Percentiles rank a stretch among this genome's conserved stretches.
Conservation (phyloP, 78 protist species). For the Dictyostelium firmibasis region DNA sequence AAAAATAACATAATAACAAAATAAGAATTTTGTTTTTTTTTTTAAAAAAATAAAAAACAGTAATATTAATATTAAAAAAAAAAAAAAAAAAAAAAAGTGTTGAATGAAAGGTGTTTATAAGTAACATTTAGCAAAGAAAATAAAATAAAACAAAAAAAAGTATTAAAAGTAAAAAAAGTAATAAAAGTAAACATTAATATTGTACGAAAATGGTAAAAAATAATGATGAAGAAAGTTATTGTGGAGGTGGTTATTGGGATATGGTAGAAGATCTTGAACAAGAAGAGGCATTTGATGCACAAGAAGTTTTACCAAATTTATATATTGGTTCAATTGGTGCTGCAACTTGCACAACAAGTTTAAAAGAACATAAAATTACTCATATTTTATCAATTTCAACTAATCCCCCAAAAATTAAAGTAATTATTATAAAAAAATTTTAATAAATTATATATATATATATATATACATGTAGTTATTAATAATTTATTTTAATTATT, state of each 20-base stretch:
- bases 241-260: slow-evolving; percentile 60
- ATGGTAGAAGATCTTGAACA: slow-evolving; percentile 46
- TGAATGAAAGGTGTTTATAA: not conserved
- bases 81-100: not conserved
- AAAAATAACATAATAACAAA: not conserved
- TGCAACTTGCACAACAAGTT: not conserved
- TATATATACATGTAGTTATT: no score
- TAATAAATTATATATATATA: no score
- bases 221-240: not conserved
- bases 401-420: slow-evolving; percentile 38
- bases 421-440: not conserved
- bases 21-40: no score
- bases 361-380: slow-evolving; percentile 45
- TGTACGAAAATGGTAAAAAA: not conserved
- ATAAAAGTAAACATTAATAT: not conserved
- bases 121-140: not conserved
- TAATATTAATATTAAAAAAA: not conserved
- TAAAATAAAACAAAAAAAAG: not conserved
- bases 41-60: not conserved
- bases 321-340: slow-evolving; percentile 62
- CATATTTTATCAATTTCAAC: slow-evolving; percentile 64
- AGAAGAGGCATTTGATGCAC: slow-evolving; percentile 51
- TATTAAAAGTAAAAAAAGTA: not conserved
- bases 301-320: slow-evolving; percentile 53
- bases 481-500: not conserved